Base-by-base conservation (phyloP, 164 flowering plant species). In the Warburgia ugandensis region DNA sequence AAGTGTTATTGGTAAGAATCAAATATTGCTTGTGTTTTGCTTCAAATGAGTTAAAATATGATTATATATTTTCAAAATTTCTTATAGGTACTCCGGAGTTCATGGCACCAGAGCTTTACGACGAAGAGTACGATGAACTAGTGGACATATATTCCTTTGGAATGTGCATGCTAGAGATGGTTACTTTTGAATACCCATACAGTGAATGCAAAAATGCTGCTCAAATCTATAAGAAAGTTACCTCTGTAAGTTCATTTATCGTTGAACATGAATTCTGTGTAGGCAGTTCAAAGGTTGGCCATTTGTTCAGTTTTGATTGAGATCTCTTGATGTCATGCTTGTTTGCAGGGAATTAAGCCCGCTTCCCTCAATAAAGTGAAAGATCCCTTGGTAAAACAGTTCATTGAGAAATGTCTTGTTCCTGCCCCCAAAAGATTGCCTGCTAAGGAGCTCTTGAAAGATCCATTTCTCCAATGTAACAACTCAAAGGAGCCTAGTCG, bases 51-150 rank as follows among this genome's bases (percentile, higher is more conserved):
- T 12, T 22, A 39, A 16, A 45, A 27, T 43, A 19, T 56, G 14
- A 29, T 44, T 30, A 5, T 36, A 11, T 37, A 22, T 51, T 21
- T 12, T 43, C 46, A 5, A 20, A 43, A 13, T 30, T 17, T 16
- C 48, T 51, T 25, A 32, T 65, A 80, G 92, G 87, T 12, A 85
- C 95, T 20, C 95, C 86, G 3, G 88, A 79, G 46, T 84, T 81
- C 73, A 84, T 84, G 88, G 94, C 94, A 7, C 94, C 88, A 1
- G 94, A 84, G 75, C 78, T 84, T 23, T 84, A 81, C 52, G 89
- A 81, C 7, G 94, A 81, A 53, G 80, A 78, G 29, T 82, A 82
- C 57, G 77, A 78, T 71, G 89, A 85, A 58, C 73, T 80, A 29
- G 83, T 73, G 17, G 94, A 85, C 65, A 68, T 85, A 27, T 85